Percentiles rank a stretch among this genome's conserved stretches.
These are phyloP conservation scores for Pulveroboletus sp. DNA, from an alignment of 1,284 basidiomycete species.

Conservation along the genomic window DNA sequence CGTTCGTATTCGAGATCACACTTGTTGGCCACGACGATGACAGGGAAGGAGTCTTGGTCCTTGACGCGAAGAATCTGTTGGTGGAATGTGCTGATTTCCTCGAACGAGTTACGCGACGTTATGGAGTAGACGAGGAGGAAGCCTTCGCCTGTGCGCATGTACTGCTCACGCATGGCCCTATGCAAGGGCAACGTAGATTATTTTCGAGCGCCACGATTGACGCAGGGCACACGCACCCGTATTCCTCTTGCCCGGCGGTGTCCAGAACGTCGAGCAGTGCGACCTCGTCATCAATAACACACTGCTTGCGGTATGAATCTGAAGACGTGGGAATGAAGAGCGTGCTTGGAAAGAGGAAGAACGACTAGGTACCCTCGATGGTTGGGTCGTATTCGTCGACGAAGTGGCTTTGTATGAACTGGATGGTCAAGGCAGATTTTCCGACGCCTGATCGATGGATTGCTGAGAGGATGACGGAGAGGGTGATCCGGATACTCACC, in stretches of 20 bases:
- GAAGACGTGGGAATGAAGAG: slow-evolving; percentile 6
- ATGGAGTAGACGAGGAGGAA: slow-evolving; percentile 99
- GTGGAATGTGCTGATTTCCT: slow-evolving; percentile 97
- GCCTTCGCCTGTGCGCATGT: slow-evolving; percentile 97
- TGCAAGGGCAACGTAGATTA: background rate
- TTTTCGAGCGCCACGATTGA: background rate
- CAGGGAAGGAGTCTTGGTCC: slow-evolving; percentile 97
- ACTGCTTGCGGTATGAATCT: slow-evolving; percentile 97
- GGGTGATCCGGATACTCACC: slow-evolving; percentile 53
- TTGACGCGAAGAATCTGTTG: slow-evolving; percentile 97
- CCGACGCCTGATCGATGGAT: slow-evolving; percentile 74
- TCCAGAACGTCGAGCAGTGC: slow-evolving; percentile 97
- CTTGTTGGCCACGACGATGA: slow-evolving; percentile 98
- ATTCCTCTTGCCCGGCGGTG: slow-evolving; percentile 99
- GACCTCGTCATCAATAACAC: slow-evolving; percentile 97
- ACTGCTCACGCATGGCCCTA: slow-evolving; percentile 97
- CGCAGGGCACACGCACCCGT: slow-evolving; percentile 67
- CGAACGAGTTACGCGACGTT: slow-evolving; percentile 96
- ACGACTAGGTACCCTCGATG: slow-evolving; percentile 72
- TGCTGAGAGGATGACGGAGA: background rate
- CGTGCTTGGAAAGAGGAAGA: background rate
- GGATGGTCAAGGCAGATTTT: slow-evolving; percentile 95
- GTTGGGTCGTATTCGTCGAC: slow-evolving; percentile 99
- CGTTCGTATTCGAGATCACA: slow-evolving; percentile 98
- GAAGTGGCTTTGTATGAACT: slow-evolving; percentile 97